Percentiles rank a stretch among this genome's conserved stretches.
These are phyloP conservation scores for Plasmodium falciparum DNA, from an alignment of 169 alveolate species.

Conservation along the genomic window DNA sequence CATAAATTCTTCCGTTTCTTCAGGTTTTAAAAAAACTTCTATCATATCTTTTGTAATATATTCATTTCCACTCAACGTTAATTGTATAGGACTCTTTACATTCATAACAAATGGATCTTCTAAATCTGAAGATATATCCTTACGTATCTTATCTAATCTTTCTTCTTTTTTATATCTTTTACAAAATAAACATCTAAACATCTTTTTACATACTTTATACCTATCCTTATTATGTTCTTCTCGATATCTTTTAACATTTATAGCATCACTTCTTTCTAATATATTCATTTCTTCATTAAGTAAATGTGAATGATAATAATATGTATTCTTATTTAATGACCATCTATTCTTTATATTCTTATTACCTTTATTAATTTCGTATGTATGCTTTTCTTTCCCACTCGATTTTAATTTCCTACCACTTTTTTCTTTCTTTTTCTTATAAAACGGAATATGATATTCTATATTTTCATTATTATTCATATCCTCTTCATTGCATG, in stretches of 20 bases:
- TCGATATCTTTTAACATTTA: conserved; percentile 21
- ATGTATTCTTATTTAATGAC: conserved; percentile 28
- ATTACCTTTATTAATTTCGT: conserved; percentile 14
- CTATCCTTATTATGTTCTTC: background rate
- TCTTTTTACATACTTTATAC: conserved; percentile 18
- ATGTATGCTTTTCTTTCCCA: conserved; percentile 1
- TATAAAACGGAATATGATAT: background rate
- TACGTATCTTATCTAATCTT: conserved; percentile 22
- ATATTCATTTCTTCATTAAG: conserved; percentile 55
- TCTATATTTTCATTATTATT: no score
- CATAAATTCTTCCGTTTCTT: conserved; percentile 83
- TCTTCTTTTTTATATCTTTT: conserved; percentile 39
- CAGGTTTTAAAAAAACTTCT: conserved; percentile 82
- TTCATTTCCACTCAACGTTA: conserved; percentile 60
- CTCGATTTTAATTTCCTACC: background rate
- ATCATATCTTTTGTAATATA: conserved; percentile 73
- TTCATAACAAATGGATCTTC: conserved; percentile 61
- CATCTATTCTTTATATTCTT: conserved; percentile 14
- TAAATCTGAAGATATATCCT: conserved; percentile 59
- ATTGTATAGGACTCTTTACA: conserved; percentile 52
- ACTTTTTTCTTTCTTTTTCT: conserved; percentile 15
- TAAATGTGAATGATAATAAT: conserved; percentile 44
- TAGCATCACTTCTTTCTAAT: conserved; percentile 73
- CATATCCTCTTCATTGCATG: no score
- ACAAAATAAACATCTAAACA: conserved; percentile 18